Base-by-base conservation (phyloP, 805 yeast genomes). In the Candida ponderosae region DNA sequence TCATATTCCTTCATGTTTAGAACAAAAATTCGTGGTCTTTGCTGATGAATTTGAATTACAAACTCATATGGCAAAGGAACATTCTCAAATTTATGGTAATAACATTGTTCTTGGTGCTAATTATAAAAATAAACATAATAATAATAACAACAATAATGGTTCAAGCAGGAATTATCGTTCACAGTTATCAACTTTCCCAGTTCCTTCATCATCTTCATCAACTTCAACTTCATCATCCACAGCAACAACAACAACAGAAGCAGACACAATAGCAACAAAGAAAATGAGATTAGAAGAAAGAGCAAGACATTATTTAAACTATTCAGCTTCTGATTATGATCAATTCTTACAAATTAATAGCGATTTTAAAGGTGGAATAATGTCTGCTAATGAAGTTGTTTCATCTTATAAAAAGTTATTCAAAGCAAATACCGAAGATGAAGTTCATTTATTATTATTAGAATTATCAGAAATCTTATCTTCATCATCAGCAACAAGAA, bases 21-120 rank as follows among this genome's bases (percentile, higher is more conserved):
- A 89, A 39, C 79, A 83, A 57, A 84, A 85, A 55, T 90, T 93
- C 61, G 93, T 93, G 18, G 98, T 90, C 1, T 93, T 93, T 55
- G 73, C 80, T 18, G 90, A 87, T 43, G 93, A 84, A 37, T 59
- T 88, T 38, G 97, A 88, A 47, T 66, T 93, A 37, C 81, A 83
- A 38, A 89, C 94, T 2, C 98, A 93, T 59, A 80, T 87, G 78
- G 60, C 87, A 33, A 74, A 77, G 45, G 90, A 82, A 48, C 99
- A 93, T 58, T 24, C 35, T 6, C 16, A 21, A 14, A 18, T 33
- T 10, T 20, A 13, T 32, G 77, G 83, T 3, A 72, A 73, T 5
- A 24, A 24, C 14, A 24, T 24, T 24, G 46, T 80, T 3, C 61
- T 69, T 31, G 77, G 74, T 13, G 65, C 60, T 20, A 68, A 68